Percentiles rank a stretch among this genome's conserved stretches.
Conservation (phyloP, 352 stramenopile species). For the Phytopythium cucurbitacearum region DNA sequence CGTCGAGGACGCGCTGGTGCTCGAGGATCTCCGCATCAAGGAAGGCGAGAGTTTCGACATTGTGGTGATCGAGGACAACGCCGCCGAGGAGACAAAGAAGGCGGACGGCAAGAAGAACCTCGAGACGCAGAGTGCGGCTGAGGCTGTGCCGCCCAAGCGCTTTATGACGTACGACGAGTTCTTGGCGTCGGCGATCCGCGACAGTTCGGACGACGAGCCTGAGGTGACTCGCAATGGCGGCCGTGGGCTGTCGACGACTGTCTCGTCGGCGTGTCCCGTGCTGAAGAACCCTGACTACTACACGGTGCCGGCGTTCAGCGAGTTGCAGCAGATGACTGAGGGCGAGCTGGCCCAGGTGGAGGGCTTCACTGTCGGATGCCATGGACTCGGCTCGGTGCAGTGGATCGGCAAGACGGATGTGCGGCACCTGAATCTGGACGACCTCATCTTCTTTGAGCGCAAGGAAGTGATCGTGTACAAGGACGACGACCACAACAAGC, state of each 20-base stretch:
- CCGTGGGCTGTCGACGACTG: constrained; percentile 10
- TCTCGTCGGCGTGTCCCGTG: constrained; percentile 43
- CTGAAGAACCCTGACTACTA: constrained; percentile 80
- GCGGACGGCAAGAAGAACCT: constrained; percentile 28
- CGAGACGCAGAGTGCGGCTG: constrained; percentile 9
- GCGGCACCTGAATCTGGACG: constrained; percentile 71
- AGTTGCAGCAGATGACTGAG: constrained; percentile 69
- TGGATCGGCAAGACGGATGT: constrained; percentile 82
- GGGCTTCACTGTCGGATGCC: constrained; percentile 75
- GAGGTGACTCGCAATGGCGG: constrained; percentile 8
- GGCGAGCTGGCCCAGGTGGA: constrained; percentile 64
- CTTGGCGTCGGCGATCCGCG: constrained; percentile 53
- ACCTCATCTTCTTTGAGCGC: constrained; percentile 77
- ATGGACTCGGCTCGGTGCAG: constrained; percentile 70
- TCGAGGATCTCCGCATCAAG: constrained; percentile 54
- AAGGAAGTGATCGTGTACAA: constrained; percentile 87
- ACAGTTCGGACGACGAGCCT: constrained; percentile 31
- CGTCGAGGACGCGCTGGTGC: constrained; percentile 31
- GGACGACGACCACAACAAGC: constrained; percentile 82
- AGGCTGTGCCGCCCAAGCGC: constrained; percentile 31
- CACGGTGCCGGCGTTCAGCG: constrained; percentile 65
- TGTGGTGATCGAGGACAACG: constrained; percentile 58
- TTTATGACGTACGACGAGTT: constrained; percentile 86
- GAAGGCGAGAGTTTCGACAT: constrained; percentile 66
- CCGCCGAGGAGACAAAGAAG: constrained; percentile 20